Conservation (phyloP, 257 asterid species). For the Salvia rosmarinus region DNA sequence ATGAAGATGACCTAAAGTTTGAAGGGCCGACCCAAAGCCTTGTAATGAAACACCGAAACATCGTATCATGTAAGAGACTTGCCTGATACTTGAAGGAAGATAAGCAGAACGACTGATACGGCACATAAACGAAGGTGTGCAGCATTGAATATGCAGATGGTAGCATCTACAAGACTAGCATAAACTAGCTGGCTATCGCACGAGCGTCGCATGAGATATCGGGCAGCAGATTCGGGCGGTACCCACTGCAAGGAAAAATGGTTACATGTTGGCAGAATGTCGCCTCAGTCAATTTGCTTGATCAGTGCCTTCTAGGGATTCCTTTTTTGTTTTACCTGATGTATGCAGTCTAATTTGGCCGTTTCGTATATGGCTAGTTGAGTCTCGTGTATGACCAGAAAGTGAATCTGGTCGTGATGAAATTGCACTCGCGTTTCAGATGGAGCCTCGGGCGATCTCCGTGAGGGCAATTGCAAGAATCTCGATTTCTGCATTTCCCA, state of each 20-base stretch:
- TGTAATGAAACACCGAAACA: neutral
- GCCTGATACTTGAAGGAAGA: conserved; percentile 50
- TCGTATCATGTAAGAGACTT: conserved; percentile 27
- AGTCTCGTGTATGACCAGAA: conserved; percentile 69
- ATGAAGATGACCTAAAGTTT: neutral
- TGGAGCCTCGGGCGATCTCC: conserved; percentile 49
- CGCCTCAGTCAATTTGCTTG: neutral
- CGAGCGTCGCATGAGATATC: conserved; percentile 58
- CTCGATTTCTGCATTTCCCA: conserved; percentile 64
- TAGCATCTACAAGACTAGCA: conserved; percentile 54
- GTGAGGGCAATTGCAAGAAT: conserved; percentile 59
- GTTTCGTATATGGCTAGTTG: conserved; percentile 68
- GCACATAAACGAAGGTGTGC: conserved; percentile 52
- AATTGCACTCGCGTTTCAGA: conserved; percentile 67
- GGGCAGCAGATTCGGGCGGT: conserved; percentile 58
- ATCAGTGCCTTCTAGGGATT: neutral
- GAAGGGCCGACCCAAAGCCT: neutral
- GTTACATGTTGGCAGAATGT: neutral
- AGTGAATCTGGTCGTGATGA: conserved; percentile 63
- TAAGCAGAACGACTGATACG: conserved; percentile 58
- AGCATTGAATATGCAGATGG: conserved; percentile 55
- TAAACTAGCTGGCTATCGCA: conserved; percentile 64
- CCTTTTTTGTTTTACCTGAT: conserved; percentile 46
- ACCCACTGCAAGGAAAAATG: conserved; percentile 45
- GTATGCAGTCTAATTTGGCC: conserved; percentile 53